Evolutionary conservation across 179 eudicot genomes (phyloP).

Genomic region (Camellia oleifera): DNA sequence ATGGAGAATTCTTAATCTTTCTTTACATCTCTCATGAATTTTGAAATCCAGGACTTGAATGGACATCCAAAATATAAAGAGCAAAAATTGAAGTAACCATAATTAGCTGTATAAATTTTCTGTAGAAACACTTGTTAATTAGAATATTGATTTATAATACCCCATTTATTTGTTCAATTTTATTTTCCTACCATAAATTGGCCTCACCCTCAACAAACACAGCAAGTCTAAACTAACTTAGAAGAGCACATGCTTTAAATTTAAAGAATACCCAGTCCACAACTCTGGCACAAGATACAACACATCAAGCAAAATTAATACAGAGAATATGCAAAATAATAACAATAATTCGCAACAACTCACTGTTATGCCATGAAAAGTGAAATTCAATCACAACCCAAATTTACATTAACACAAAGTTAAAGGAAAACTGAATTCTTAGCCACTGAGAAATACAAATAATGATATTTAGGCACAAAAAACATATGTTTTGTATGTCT

Average conservation of each 20-base stretch:
- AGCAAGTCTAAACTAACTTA: background rate
- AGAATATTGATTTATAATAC: background rate
- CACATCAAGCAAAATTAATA: background rate
- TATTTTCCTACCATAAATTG: background rate
- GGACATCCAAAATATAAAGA: background rate
- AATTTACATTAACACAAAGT: background rate
- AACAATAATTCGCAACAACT: background rate
- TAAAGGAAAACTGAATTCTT: background rate
- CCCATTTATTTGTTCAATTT: background rate
- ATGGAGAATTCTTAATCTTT: background rate
- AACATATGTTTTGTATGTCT: background rate
- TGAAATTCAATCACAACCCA: background rate
- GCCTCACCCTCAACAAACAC: background rate
- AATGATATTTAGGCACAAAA: background rate
- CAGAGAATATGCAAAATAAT: background rate
- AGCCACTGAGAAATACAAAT: background rate
- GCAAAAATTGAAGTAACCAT: too few relatives aligned
- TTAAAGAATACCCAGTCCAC: slow-evolving; percentile 7
- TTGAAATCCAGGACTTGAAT: background rate
- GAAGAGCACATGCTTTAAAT: background rate
- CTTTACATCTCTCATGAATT: background rate
- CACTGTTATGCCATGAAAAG: background rate
- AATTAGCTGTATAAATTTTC: background rate
- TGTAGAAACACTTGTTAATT: background rate
- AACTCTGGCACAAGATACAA: background rate